phyloP scores from a whole-genome alignment of 179 eudicot genomes.

The Silene noctiflora region DNA sequence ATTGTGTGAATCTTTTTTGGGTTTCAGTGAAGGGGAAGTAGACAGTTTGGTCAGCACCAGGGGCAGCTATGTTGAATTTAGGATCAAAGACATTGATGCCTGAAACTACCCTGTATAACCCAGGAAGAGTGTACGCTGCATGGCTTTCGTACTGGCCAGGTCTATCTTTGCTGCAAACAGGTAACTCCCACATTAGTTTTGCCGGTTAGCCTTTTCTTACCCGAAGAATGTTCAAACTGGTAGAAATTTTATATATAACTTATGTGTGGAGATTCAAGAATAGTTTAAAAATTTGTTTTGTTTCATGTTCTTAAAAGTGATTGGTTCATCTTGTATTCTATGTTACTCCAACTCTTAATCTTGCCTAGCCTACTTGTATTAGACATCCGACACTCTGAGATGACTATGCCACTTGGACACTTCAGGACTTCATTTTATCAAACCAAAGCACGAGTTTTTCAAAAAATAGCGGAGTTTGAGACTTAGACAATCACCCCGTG shows the following conservation, averaged over 20 bases:
- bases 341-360: no score
- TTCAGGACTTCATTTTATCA: background rate
- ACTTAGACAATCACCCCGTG: background rate
- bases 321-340: background rate
- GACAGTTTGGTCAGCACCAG: slow-evolving; percentile 54
- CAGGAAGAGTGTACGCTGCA: slow-evolving; percentile 50
- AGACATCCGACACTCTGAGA: background rate
- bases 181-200: slow-evolving; percentile 21
- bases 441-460: background rate
- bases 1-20: slow-evolving; percentile 37
- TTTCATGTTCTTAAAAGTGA: slow-evolving; percentile 5
- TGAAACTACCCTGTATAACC: slow-evolving; percentile 48
- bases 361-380: background rate
- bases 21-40: slow-evolving; percentile 44
- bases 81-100: slow-evolving; percentile 58
- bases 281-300: background rate
- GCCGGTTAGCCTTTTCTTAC: background rate
- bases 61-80: slow-evolving; percentile 53
- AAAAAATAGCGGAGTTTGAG: background rate
- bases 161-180: slow-evolving; percentile 46
- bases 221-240: background rate
- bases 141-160: slow-evolving; percentile 54
- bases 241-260: background rate
- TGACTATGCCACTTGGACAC: background rate
- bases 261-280: background rate